Evolutionary conservation across 129 eudicot species (phyloP).

Genomic region (Arctium lappa): DNA sequence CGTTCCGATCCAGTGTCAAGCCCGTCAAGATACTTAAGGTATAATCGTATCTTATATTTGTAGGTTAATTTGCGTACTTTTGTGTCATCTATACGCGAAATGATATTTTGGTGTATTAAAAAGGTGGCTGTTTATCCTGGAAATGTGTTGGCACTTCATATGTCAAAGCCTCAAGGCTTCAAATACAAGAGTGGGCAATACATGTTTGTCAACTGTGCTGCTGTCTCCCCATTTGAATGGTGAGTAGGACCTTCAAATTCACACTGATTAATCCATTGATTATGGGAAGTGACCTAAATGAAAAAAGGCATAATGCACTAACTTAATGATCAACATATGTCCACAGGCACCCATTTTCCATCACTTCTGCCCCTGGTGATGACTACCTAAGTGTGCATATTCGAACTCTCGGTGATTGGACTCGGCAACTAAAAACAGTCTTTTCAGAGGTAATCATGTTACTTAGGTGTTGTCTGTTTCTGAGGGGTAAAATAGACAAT

Average conservation of each 20-base stretch:
- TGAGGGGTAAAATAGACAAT: neutral
- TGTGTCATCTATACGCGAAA: neutral
- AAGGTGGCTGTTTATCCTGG: slow-evolving; percentile 85
- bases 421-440: slow-evolving; percentile 60
- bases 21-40: slow-evolving; percentile 76
- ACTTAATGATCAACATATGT: slow-evolving; percentile 7
- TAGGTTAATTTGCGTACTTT: neutral
- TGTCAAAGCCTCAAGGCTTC: slow-evolving; percentile 82
- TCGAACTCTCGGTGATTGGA: slow-evolving; percentile 96
- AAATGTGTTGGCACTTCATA: slow-evolving; percentile 72
- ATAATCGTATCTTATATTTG: neutral
- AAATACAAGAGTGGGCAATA: slow-evolving; percentile 87
- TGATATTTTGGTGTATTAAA: slow-evolving; percentile 8
- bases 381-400: slow-evolving; percentile 85
- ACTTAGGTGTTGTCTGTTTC: neutral
- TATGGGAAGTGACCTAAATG: neutral
- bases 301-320: slow-evolving; percentile 4
- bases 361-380: slow-evolving; percentile 86
- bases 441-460: slow-evolving; percentile 56
- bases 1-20: slow-evolving; percentile 65
- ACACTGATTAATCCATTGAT: neutral
- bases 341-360: slow-evolving; percentile 91
- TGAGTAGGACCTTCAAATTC: slow-evolving; percentile 23
- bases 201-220: slow-evolving; percentile 82
- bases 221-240: slow-evolving; percentile 94